Base-by-base conservation (phyloP, 75 land plant species). In the Cunninghamia lanceolata region DNA sequence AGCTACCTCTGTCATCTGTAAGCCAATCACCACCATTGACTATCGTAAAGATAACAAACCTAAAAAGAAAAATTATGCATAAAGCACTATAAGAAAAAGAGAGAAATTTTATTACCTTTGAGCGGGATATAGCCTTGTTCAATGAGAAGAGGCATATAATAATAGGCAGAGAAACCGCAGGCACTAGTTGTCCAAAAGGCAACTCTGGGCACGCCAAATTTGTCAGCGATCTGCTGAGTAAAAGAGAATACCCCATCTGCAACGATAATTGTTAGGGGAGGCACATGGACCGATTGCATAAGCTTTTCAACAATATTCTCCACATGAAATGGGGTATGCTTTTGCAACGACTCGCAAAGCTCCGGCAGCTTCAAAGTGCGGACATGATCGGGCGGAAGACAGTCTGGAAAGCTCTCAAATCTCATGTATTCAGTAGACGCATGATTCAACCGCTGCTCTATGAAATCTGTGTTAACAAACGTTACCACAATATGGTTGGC, bases 231-330 rank as follows among this genome's bases (percentile, higher is more conserved):
- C 2, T 40, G 42, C 42, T 40, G 42, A 3, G 42, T 40, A 40
- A 40, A 40, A 40, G 42, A 40, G 42, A 40, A 40, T 40, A 3
- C 14, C 11, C 43, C 63, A 68, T 91, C 92, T 3, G 86, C 85
- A 68, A 91, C 53, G 3, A 91, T 68, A 85, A 86, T 85, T 0
- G 83, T 85, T 45, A 86, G 76, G 2, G 86, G 84, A 2, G 91
- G 85, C 10, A n/a, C 84, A 16, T 7, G 6, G 32, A 34, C 84
- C 17, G 84, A 83, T 21, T 83, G 54, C 14, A 39, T 42, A 9
- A 83, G 13, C 21, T 83, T 83, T 40, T 40, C 3, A 40, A 40
- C 42, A 40, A 40, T 40, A 4, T 40, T 40, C 42, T 40, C 42
- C 5, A 40, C 42, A 40, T 40, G 42, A 40, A 40, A 40, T 40